Conservation (phyloP, 2,329 filamentous ascomycete genomes). For the Xylaria sp. region DNA sequence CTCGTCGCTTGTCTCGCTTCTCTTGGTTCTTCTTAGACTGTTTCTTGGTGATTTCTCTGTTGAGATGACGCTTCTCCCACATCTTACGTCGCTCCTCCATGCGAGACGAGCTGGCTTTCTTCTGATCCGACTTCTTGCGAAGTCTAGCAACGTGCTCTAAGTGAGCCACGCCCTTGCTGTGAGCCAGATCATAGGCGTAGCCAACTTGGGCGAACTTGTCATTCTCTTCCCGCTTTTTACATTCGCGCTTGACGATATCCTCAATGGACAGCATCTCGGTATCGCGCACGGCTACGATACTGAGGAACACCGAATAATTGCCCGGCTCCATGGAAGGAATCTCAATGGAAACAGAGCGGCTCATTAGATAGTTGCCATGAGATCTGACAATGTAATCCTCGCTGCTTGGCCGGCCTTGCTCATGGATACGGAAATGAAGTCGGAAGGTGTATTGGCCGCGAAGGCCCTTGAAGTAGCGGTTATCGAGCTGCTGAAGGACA, state of each 20-base stretch:
- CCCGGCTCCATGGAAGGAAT: constrained; percentile 61
- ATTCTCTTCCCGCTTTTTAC: constrained; percentile 54
- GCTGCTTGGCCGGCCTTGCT: constrained; percentile 54
- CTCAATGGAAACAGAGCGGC: constrained; percentile 64
- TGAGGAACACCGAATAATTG: constrained; percentile 62
- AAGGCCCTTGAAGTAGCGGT: constrained; percentile 66
- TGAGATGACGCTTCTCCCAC: constrained; percentile 55
- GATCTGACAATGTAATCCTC: constrained; percentile 66
- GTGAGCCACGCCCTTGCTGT: constrained; percentile 61
- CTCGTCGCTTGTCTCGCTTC: constrained; percentile 44
- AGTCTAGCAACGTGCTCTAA: constrained; percentile 57
- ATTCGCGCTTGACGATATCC: constrained; percentile 61
- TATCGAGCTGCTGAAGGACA: constrained; percentile 66
- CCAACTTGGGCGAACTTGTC: constrained; percentile 65
- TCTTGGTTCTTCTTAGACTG: constrained; percentile 49
- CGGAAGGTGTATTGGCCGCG: constrained; percentile 62
- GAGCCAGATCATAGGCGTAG: constrained; percentile 64
- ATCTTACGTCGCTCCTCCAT: constrained; percentile 52
- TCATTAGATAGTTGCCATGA: constrained; percentile 64
- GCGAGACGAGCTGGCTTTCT: constrained; percentile 55
- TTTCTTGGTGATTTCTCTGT: constrained; percentile 45
- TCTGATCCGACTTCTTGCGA: constrained; percentile 54
- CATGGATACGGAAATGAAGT: constrained; percentile 58
- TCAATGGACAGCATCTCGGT: constrained; percentile 54
- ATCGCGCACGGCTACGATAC: constrained; percentile 57